phyloP scores from a whole-genome alignment of 345 rosid genomes.

The Salix exigua region DNA sequence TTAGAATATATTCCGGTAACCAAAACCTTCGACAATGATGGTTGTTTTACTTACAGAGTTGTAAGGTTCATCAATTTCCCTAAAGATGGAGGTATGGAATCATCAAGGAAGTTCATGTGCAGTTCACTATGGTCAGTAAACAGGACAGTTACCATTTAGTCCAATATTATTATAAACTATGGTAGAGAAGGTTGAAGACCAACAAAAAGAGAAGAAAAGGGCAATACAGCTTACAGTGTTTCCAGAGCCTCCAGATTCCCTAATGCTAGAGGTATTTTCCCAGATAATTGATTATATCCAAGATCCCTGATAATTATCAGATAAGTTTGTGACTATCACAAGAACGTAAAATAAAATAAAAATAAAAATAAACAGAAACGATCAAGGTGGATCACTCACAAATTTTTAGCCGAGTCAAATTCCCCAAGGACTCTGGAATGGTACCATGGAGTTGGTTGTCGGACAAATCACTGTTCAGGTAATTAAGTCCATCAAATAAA shows the following conservation, averaged over 20 bases:
- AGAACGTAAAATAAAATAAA: too few species aligned
- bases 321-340: too few species aligned
- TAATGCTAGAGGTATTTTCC: too few species aligned
- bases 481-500: not conserved
- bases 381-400: too few species aligned
- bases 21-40: too few species aligned
- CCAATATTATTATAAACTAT: too few species aligned
- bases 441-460: not conserved
- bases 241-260: not conserved
- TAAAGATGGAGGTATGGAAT: slow-evolving; percentile 12
- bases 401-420: too few species aligned
- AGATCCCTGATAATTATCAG: too few species aligned
- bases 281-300: too few species aligned
- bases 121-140: not conserved
- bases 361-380: too few species aligned
- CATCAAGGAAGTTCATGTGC: not conserved
- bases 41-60: not conserved
- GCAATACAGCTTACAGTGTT: not conserved
- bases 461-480: not conserved
- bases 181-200: too few species aligned
- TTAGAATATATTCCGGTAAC: not conserved
- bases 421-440: not conserved
- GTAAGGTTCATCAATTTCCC: not conserved
- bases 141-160: not conserved
- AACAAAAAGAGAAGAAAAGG: too few species aligned